These are phyloP conservation scores for Calonectria fujianensis DNA, from an alignment of 2,329 filamentous ascomycete genomes.

Conservation along the genomic window DNA sequence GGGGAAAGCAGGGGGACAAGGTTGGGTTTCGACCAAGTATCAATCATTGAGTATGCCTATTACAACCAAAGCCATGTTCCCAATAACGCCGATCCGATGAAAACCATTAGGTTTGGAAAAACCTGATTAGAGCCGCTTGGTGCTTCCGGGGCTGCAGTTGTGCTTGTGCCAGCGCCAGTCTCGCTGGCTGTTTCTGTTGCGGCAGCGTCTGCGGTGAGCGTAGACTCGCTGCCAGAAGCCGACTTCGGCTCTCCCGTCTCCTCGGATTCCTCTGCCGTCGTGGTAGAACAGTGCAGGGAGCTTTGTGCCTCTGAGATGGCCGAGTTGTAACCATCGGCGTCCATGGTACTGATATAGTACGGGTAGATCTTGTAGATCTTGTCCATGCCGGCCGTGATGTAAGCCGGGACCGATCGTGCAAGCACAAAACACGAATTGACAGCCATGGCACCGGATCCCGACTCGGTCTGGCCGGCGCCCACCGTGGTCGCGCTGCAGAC, in stretches of 20 bases:
- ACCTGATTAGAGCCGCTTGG: constrained; percentile 7
- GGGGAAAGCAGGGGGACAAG: background rate
- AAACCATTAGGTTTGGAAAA: background rate
- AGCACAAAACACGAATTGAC: constrained; percentile 39
- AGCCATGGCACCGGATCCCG: background rate
- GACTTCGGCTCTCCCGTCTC: background rate
- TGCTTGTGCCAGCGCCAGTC: background rate
- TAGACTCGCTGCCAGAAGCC: constrained; percentile 13
- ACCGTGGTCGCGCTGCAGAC: constrained; percentile 28
- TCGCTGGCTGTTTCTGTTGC: background rate
- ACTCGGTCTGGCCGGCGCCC: background rate
- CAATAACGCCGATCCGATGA: constrained; percentile 28
- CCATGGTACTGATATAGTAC: constrained; percentile 6
- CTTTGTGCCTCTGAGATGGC: background rate
- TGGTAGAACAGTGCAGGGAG: constrained; percentile 1
- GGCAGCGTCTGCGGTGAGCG: background rate
- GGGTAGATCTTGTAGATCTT: constrained; percentile 16
- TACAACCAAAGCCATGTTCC: constrained; percentile 20
- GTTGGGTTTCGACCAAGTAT: background rate
- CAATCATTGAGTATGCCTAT: background rate
- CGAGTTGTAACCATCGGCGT: constrained; percentile 22
- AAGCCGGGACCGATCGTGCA: constrained; percentile 27
- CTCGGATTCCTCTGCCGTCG: background rate
- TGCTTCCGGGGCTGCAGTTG: background rate
- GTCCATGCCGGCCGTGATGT: constrained; percentile 33